Evolutionary conservation across 2,329 filamentous ascomycete genomes (phyloP), one percentile per base, ranked within the genome.

Genomic region (Aspergillus vadensis): DNA sequence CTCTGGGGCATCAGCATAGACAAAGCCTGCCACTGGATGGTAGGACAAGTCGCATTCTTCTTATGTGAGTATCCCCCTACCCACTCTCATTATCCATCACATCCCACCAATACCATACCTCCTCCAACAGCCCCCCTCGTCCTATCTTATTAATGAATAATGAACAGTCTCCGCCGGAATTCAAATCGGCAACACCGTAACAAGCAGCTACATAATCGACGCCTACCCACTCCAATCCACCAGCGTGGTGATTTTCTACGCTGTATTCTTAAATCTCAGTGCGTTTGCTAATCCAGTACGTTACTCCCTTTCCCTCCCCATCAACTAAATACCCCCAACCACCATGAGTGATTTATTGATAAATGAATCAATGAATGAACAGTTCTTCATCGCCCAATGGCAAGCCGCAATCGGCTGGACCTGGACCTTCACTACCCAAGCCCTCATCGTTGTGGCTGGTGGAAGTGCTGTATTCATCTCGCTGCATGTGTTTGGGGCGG

Each of bases 1-100:
- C 49, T 86, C 51, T 86, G 84, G 84, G 84, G 84, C 0, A 68
- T 86, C 44, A 84, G 81, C 55, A 74, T 86, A 14, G 83, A 85
- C 60, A 76, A 74, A 43, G 68, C 68, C 0, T 85, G 82, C 65
- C 83, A 86, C 69, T 86, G 83, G 82, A 82, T 85, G 38, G 80
- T 85, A 0, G 84, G 83, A 1, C 83, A 86, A 61, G 71, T 85
- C 3, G 82, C 81, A 0, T 82, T 86, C 62, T 83, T 83, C 62
- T 67, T 86, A 1, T 84, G 81, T 83, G 72, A 72, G 78, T 72
- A 19, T 44, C 21, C 4, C 9, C 30, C 10, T 32, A 32, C 10
- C 30, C 10, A 30, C 30, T 4, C 23, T 6, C 23, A 8, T 25
- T 2, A 8, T 25, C 6, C 6, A 25, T 8, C 23, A 25, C 2